A percentile compares a stretch with the other conserved stretches of the same genome.
These are phyloP conservation scores for Beauveria bassiana DNA, from an alignment of 2,329 filamentous ascomycete species.

Conservation along the genomic window DNA sequence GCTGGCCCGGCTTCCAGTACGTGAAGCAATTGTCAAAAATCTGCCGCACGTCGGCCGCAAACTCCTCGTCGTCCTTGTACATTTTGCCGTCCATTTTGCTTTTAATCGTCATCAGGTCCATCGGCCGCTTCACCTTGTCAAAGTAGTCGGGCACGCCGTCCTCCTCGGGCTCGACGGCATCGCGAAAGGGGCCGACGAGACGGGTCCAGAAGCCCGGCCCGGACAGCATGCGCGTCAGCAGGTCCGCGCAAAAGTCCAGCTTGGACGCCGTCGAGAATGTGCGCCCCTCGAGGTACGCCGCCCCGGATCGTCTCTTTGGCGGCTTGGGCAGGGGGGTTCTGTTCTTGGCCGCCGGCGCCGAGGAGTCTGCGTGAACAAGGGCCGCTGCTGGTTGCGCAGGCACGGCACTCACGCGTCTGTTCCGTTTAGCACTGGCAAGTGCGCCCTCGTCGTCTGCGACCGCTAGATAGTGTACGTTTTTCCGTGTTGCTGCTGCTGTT, in stretches of 20 bases:
- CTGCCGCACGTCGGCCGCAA: constrained; percentile 49
- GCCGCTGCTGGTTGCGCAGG: constrained; percentile 2
- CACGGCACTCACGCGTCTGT: constrained; percentile 29
- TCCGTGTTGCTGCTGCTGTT: constrained; percentile 25
- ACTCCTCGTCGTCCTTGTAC: constrained; percentile 46
- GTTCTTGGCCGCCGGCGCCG: constrained; percentile 17
- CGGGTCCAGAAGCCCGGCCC: constrained; percentile 60
- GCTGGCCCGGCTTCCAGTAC: constrained; percentile 51
- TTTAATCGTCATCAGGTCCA: constrained; percentile 56
- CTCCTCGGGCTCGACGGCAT: constrained; percentile 48
- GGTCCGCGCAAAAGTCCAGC: constrained; percentile 50
- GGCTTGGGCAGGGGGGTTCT: constrained; percentile 26
- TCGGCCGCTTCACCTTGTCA: constrained; percentile 51
- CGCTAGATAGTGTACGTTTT: constrained; percentile 44
- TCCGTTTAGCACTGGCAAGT: constrained; percentile 28
- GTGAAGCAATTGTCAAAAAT: constrained; percentile 57
- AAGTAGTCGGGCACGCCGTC: constrained; percentile 56
- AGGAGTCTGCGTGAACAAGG: constrained; percentile 16
- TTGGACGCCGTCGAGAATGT: constrained; percentile 35
- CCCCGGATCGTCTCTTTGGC: constrained; percentile 30
- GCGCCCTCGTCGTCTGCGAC: constrained; percentile 33
- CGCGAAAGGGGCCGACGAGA: constrained; percentile 54
- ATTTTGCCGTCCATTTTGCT: constrained; percentile 47
- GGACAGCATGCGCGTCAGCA: constrained; percentile 52
- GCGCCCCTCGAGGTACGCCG: constrained; percentile 25